These are phyloP conservation scores for Phoma sp. DNA, from an alignment of 2,329 filamentous ascomycete species.

Conservation along the genomic window DNA sequence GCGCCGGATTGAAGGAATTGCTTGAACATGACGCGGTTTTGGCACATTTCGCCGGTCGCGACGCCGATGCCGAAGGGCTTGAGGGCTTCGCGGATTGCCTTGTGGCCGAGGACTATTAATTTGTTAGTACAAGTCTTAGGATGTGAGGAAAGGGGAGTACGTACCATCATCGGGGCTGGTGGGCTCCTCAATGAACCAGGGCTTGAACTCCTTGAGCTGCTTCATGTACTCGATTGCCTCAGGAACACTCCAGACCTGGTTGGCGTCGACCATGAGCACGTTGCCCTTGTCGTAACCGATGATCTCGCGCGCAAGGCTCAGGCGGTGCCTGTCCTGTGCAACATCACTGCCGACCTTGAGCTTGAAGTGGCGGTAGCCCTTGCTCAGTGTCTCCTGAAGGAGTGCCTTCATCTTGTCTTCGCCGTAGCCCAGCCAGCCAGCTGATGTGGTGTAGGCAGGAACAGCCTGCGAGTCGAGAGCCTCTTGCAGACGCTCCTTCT, in stretches of 20 bases:
- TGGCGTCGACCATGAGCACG: conserved; percentile 90
- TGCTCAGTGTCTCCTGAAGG: conserved; percentile 74
- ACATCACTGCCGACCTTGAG: conserved; percentile 82
- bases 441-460: conserved; percentile 88
- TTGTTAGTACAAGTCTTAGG: conserved; percentile 3
- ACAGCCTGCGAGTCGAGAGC: conserved; percentile 78
- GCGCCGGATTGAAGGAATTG: conserved; percentile 81
- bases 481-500: conserved; percentile 74
- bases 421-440: conserved; percentile 90
- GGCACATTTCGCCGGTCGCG: conserved; percentile 93
- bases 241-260: conserved; percentile 90
- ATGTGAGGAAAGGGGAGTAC: conserved; percentile 5
- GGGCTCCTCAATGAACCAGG: conserved; percentile 95
- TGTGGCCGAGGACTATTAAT: conserved; percentile 77
- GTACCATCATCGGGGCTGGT: conserved; percentile 80
- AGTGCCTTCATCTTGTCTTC: conserved; percentile 85
- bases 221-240: conserved; percentile 90
- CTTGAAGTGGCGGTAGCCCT: conserved; percentile 88
- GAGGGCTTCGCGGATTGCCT: conserved; percentile 81
- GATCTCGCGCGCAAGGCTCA: conserved; percentile 77
- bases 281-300: conserved; percentile 85
- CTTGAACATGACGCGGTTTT: conserved; percentile 94
- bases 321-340: conserved; percentile 73
- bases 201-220: conserved; percentile 80
- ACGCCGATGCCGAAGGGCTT: conserved; percentile 79